Percentiles rank a stretch among this genome's conserved stretches.
Evolutionary conservation across 139 green algal genomes (phyloP).

Genomic region (Mesotaenium endlicherianum): DNA sequence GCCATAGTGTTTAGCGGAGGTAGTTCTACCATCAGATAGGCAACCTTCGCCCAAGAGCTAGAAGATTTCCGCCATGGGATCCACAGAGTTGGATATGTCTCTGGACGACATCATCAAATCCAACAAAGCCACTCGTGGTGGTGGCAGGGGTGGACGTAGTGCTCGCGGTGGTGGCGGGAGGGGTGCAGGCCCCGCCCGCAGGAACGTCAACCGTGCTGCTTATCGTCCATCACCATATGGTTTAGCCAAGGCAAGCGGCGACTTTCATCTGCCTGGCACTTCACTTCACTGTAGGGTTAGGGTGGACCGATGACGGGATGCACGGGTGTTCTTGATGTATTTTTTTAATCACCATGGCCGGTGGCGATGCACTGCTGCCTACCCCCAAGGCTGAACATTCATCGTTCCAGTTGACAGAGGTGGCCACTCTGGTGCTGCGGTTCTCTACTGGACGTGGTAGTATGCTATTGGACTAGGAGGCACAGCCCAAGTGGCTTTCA

Average conservation of each 20-base stretch:
- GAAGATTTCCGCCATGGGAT: slow-evolving; percentile 11
- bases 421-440: not conserved
- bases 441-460: not conserved
- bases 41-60: too few relatives aligned
- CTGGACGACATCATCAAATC: slow-evolving; percentile 55
- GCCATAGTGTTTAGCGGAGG: too few relatives aligned
- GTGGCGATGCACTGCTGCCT: slow-evolving; percentile 5
- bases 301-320: not conserved
- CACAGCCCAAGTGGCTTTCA: too few relatives aligned
- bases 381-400: not conserved
- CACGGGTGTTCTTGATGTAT: not conserved
- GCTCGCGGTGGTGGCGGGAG: slow-evolving; percentile 20
- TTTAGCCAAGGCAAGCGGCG: not conserved
- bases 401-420: not conserved
- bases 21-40: too few relatives aligned
- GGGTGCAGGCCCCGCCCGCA: slow-evolving; percentile 20
- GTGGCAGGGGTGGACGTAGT: slow-evolving; percentile 19
- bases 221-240: slow-evolving; percentile 27
- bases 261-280: not conserved
- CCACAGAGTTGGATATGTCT: slow-evolving; percentile 45
- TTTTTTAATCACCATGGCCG: not conserved
- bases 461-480: not conserved
- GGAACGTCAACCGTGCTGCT: slow-evolving; percentile 6
- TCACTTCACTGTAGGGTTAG: not conserved
- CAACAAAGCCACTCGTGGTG: slow-evolving; percentile 19